Conservation (phyloP, 2,329 filamentous ascomycete species). For the Alternaria brassicicola region DNA sequence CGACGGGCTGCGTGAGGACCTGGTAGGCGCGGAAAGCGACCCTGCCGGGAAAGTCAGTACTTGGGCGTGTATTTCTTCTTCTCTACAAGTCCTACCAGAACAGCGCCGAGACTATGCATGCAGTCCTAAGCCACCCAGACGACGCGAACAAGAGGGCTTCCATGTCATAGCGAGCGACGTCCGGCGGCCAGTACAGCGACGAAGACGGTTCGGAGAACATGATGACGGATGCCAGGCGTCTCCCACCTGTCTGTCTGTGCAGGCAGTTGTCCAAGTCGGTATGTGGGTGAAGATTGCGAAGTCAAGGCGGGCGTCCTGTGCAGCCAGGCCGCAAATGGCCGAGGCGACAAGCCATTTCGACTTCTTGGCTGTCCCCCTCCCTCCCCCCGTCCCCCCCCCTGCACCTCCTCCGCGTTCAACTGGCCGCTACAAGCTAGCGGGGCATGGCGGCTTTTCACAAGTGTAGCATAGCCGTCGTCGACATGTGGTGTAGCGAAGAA, state of each 20-base stretch:
- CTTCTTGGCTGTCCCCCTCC: constrained; percentile 16
- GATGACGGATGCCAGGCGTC: constrained; percentile 18
- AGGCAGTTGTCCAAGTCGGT: too few relatives aligned
- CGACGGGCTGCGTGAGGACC: constrained; percentile 87
- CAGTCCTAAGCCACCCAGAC: constrained; percentile 45
- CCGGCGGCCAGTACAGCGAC: constrained; percentile 43
- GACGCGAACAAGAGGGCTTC: constrained; percentile 44
- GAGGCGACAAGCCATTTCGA: constrained; percentile 16
- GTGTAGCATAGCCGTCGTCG: neutral
- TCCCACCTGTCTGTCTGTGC: constrained; percentile 11
- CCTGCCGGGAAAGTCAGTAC: constrained; percentile 56
- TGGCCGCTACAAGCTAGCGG: constrained; percentile 5
- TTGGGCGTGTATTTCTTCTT: neutral
- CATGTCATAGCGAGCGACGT: constrained; percentile 45
- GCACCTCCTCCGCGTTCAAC: constrained; percentile 14
- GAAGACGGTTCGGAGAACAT: constrained; percentile 44
- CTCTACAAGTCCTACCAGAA: constrained; percentile 36
- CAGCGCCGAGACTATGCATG: constrained; percentile 43
- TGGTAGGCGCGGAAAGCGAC: constrained; percentile 84
- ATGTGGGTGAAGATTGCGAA: constrained; percentile 4
- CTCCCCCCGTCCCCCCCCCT: constrained; percentile 12
- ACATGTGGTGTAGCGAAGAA: neutral
- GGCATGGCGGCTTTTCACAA: constrained; percentile 6
- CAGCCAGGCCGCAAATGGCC: constrained; percentile 20
- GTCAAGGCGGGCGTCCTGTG: constrained; percentile 1